phyloP scores from a whole-genome alignment of 192 early-diverging fungal species.

The Oehlia diaphana region DNA sequence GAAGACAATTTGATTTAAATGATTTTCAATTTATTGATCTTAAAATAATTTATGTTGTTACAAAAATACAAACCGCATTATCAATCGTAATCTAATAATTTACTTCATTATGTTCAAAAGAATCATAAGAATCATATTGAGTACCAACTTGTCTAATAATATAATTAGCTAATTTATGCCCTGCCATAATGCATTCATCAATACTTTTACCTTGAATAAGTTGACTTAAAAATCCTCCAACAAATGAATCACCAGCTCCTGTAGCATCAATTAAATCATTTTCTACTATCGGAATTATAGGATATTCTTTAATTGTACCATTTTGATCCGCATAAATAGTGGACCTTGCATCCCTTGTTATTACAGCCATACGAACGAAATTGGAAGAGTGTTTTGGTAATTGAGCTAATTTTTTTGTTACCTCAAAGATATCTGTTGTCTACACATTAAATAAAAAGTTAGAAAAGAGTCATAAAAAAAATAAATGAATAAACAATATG shows the following conservation, averaged over 20 bases:
- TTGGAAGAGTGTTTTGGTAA: conserved; percentile 74
- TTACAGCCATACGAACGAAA: conserved; percentile 81
- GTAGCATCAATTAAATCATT: conserved; percentile 92
- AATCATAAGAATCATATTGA: too few relatives aligned
- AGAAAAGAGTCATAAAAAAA: not conserved
- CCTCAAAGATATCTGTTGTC: conserved; percentile 67
- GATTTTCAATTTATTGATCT: too few relatives aligned
- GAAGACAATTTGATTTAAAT: too few relatives aligned
- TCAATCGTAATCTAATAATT: too few relatives aligned
- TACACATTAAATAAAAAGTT: not conserved
- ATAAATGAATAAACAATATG: not conserved
- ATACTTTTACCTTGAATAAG: conserved; percentile 71
- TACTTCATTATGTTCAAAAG: too few relatives aligned
- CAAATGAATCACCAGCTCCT: conserved; percentile 97
- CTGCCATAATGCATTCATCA: conserved; percentile 72
- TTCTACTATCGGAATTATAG: conserved; percentile 56
- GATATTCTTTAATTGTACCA: conserved; percentile 61
- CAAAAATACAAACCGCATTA: too few relatives aligned
- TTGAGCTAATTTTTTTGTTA: conserved; percentile 80
- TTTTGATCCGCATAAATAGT: conserved; percentile 72
- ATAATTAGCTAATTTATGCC: conserved; percentile 86
- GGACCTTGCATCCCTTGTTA: conserved; percentile 85
- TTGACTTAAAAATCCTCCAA: conserved; percentile 89
- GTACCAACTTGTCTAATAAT: conserved; percentile 81
- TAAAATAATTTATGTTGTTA: too few relatives aligned